phyloP scores from a whole-genome alignment of 371 early-diverging fungal species.

The Paraphysoderma sedebokerense region DNA sequence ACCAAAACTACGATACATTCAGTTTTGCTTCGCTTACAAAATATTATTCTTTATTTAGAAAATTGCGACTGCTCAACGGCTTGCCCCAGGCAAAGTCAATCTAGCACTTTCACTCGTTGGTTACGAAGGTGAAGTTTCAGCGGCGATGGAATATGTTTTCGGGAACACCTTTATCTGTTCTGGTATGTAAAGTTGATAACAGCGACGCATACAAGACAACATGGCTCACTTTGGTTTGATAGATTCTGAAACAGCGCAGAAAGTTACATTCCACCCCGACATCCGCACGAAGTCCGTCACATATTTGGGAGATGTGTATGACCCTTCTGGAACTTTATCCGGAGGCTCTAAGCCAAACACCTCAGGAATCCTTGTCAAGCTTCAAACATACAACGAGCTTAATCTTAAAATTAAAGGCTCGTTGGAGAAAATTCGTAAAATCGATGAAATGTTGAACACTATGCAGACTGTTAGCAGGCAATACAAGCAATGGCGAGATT shows the following conservation, averaged over 20 bases:
- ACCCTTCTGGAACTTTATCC: slow-evolving; percentile 91
- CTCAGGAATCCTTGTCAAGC: slow-evolving; percentile 3
- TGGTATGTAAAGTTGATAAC: slow-evolving; percentile 11
- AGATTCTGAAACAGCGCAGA: slow-evolving; percentile 71
- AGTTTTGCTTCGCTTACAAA: neutral
- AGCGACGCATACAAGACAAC: slow-evolving; percentile 4
- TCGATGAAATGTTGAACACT: too few species aligned
- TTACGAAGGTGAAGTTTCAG: slow-evolving; percentile 51
- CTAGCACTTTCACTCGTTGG: slow-evolving; percentile 68
- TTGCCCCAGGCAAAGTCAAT: slow-evolving; percentile 69
- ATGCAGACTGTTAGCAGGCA: too few species aligned
- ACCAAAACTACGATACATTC: neutral
- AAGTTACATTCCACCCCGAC: slow-evolving; percentile 67
- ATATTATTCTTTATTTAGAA: slow-evolving; percentile 13
- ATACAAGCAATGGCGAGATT: slow-evolving; percentile 29
- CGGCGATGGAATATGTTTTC: slow-evolving; percentile 93
- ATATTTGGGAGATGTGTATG: slow-evolving; percentile 96
- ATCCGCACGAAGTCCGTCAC: slow-evolving; percentile 83
- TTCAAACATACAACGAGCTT: slow-evolving; percentile 9
- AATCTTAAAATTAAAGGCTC: slow-evolving; percentile 20
- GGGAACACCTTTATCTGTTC: slow-evolving; percentile 82
- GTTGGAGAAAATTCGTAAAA: slow-evolving; percentile 15
- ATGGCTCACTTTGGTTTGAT: neutral
- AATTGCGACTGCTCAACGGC: slow-evolving; percentile 42
- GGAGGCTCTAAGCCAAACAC: slow-evolving; percentile 60